A percentile compares a stretch with the other conserved stretches of the same genome.
Conservation (phyloP, 495 filamentous ascomycete genomes). For the Talaromyces thailandensis region DNA sequence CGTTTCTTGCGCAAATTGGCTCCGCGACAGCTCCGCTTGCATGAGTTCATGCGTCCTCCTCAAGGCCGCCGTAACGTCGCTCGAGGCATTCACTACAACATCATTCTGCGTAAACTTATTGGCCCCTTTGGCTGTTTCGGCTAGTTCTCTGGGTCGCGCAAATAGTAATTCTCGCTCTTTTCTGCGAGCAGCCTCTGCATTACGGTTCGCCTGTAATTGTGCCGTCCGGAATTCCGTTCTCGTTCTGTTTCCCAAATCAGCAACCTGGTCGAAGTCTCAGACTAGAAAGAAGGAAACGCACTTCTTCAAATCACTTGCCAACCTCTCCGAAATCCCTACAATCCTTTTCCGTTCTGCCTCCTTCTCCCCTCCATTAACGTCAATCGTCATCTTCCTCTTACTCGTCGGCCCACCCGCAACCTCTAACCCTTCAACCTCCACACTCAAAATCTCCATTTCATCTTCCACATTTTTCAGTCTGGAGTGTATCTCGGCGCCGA, state of each 20-base stretch:
- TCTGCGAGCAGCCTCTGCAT: conserved; percentile 59
- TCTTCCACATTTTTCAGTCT: conserved; percentile 76
- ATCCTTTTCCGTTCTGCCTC: conserved; percentile 50
- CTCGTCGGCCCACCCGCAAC: conserved; percentile 22
- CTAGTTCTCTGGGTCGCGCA: conserved; percentile 33
- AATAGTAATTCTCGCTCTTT: conserved; percentile 74
- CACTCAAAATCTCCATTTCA: conserved; percentile 71
- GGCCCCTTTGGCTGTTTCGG: conserved; percentile 24
- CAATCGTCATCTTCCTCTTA: conserved; percentile 18
- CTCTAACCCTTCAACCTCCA: conserved; percentile 65
- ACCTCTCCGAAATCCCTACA: conserved; percentile 50
- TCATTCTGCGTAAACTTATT: conserved; percentile 55
- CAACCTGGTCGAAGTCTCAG: not conserved
- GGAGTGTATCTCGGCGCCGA: conserved; percentile 74
- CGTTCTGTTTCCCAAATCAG: conserved; percentile 39
- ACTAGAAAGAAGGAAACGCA: conserved; percentile 25
- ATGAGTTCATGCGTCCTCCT: conserved; percentile 79
- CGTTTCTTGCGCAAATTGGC: conserved; percentile 81
- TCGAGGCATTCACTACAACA: conserved; percentile 59
- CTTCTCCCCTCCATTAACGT: conserved; percentile 33
- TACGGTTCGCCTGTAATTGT: conserved; percentile 71
- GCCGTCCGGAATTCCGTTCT: conserved; percentile 73
- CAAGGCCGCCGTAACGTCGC: conserved; percentile 76
- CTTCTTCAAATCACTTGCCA: conserved; percentile 61
- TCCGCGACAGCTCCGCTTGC: conserved; percentile 69